phyloP scores from a whole-genome alignment of 306 rosid species.

The Prunus salicina region DNA sequence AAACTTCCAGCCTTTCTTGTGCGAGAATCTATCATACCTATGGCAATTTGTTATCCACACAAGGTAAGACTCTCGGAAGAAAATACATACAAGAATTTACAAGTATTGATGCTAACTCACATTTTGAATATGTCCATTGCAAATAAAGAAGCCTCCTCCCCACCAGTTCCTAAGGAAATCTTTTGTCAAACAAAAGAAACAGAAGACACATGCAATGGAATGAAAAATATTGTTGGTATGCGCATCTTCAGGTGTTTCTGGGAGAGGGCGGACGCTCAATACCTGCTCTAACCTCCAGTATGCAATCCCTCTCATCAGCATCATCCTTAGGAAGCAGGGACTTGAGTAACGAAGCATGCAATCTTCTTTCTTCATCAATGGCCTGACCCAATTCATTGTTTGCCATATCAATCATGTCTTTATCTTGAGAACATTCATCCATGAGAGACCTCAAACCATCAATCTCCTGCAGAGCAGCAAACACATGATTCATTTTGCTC shows the following conservation, averaged over 20 bases:
- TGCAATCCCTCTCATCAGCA: conserved; percentile 92
- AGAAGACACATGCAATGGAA: background rate
- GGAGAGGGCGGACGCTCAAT: background rate
- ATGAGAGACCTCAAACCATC: conserved; percentile 61
- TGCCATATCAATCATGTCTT: conserved; percentile 82
- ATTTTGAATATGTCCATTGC: conserved; percentile 91
- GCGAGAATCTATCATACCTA: conserved; percentile 87
- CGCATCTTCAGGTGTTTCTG: no score
- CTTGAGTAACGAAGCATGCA: conserved; percentile 59
- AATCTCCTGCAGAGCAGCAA: conserved; percentile 53
- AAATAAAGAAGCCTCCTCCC: conserved; percentile 92
- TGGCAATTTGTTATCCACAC: background rate
- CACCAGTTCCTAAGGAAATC: conserved; percentile 67
- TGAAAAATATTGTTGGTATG: background rate
- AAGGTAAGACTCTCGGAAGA: conserved; percentile 16
- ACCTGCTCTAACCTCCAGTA: conserved; percentile 98
- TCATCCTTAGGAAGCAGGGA: conserved; percentile 88
- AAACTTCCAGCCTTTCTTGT: conserved; percentile 76
- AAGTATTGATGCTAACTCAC: conserved; percentile 39
- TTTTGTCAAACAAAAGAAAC: background rate
- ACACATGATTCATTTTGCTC: background rate
- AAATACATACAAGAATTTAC: conserved; percentile 17
- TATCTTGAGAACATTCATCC: conserved; percentile 68
- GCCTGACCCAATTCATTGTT: conserved; percentile 62
- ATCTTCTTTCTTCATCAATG: conserved; percentile 51